Percentiles rank a stretch among this genome's conserved stretches.
These are phyloP conservation scores for Nemania sp. DNA, from an alignment of 2,329 filamentous ascomycete genomes.

Conservation along the genomic window DNA sequence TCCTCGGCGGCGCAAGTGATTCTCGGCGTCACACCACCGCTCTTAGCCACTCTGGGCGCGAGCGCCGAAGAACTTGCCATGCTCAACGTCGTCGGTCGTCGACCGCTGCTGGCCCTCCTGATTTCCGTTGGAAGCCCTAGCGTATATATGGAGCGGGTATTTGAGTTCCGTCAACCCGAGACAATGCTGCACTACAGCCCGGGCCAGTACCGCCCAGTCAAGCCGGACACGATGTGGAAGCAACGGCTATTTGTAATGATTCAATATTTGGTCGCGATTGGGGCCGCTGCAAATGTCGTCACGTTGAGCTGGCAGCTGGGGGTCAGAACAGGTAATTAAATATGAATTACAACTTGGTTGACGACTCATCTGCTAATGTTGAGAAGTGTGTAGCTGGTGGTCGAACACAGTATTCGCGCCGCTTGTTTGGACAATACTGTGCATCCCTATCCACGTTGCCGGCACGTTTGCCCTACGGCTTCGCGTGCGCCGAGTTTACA, in stretches of 20 bases:
- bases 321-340: constrained; percentile 15
- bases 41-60: constrained; percentile 19
- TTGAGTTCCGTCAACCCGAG: constrained; percentile 27
- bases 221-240: background rate
- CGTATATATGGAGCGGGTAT: constrained; percentile 29
- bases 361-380: too few species aligned
- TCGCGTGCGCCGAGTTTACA: constrained; percentile 19
- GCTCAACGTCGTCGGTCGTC: background rate
- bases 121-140: constrained; percentile 29
- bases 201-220: too few species aligned
- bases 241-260: background rate
- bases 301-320: constrained; percentile 26
- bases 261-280: constrained; percentile 22
- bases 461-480: constrained; percentile 18
- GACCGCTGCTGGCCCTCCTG: too few species aligned
- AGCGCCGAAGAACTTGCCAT: constrained; percentile 32
- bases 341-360: too few species aligned
- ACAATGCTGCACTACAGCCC: constrained; percentile 16
- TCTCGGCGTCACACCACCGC: constrained; percentile 32
- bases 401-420: constrained; percentile 22
- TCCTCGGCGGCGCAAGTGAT: constrained; percentile 32
- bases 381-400: constrained; percentile 6
- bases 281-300: constrained; percentile 23
- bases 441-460: constrained; percentile 25
- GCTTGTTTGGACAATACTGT: constrained; percentile 23